Percentiles rank a stretch among this genome's conserved stretches.
Evolutionary conservation across 179 eudicot species (phyloP).

Genomic region (Drosera spatulata): DNA sequence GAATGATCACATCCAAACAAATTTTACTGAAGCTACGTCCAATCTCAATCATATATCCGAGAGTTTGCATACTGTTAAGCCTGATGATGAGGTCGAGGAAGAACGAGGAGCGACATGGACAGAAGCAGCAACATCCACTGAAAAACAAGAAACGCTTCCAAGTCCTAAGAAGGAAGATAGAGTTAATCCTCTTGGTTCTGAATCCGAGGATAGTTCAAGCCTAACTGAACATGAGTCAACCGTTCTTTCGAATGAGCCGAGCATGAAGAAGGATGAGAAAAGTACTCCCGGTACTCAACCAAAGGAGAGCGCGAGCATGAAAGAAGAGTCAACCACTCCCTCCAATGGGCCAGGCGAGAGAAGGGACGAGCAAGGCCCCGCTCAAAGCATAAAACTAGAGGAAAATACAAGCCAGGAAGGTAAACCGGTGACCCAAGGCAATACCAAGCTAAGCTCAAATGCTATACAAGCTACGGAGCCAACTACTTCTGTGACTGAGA

Average conservation of each 20-base stretch:
- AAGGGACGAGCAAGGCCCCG: background rate
- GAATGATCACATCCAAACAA: constrained; percentile 12
- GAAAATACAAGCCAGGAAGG: too few species aligned
- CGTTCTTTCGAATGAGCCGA: constrained; percentile 1
- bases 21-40: constrained; percentile 14
- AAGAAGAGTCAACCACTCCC: constrained; percentile 7
- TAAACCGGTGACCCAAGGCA: too few species aligned
- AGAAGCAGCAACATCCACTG: too few species aligned
- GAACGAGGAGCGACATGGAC: constrained; percentile 5
- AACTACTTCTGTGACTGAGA: background rate
- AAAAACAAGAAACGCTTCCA: background rate
- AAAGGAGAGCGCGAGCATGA: constrained; percentile 2
- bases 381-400: too few species aligned
- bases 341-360: background rate
- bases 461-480: background rate
- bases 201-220: constrained; percentile 8
- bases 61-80: constrained; percentile 28
- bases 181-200: constrained; percentile 5
- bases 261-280: background rate
- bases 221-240: constrained; percentile 16
- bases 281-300: constrained; percentile 8
- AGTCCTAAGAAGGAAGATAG: constrained; percentile 3
- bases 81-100: constrained; percentile 39
- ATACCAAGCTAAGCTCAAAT: too few species aligned
- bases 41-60: constrained; percentile 41